Base-by-base conservation (phyloP, 345 rosid species). In the Lepidium didymum region DNA sequence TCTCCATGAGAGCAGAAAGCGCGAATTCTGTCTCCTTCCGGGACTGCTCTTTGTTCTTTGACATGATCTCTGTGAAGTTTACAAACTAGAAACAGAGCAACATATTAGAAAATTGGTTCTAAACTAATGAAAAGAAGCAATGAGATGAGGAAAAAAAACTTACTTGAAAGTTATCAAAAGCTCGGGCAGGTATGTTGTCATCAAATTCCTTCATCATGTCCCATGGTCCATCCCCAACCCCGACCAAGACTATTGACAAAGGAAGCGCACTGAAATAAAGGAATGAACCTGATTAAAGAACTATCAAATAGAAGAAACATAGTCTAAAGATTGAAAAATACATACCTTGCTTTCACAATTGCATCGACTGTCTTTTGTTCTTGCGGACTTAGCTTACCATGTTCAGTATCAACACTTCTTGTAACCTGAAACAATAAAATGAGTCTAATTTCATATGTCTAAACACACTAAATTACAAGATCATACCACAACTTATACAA, bases 221-320 rank as follows among this genome's bases (percentile, higher is more conserved):
- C 99, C 99, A 95, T 23, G 99, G 99, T 10, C 99, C 99, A 77
- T 95, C 99, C 19, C 99, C 99, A 0, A 95, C 97, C 54, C 99
- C 99, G 0, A 95, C 97, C 61, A 91, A 79, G 46, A 91, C 77
- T 47, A 95, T 89, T 23, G 97, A 91, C 52, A 95, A 63, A 23
- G 97, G 97, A 79, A 87, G 86, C 77, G 89, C 79, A 67, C 80
- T 77, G 57, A 42, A 14, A 18, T 15, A 38, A 49, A 62, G 19
- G 46, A 45, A 3, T 14, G 46, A 45, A 65, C 2, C 8, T 44
- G 15, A 43, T 60, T 40, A 66, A n/a, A 40, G 16, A 61, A 53
- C 13, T 35, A 49, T 35, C 27, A 23, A 64, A 21, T 52, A 35
- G 35, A 43, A 2, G 21, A n/a, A 61, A 59, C 65, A 23, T 34